These are phyloP conservation scores for Adenanthera pavonina DNA, from an alignment of 306 rosid genomes.

Conservation along the genomic window DNA sequence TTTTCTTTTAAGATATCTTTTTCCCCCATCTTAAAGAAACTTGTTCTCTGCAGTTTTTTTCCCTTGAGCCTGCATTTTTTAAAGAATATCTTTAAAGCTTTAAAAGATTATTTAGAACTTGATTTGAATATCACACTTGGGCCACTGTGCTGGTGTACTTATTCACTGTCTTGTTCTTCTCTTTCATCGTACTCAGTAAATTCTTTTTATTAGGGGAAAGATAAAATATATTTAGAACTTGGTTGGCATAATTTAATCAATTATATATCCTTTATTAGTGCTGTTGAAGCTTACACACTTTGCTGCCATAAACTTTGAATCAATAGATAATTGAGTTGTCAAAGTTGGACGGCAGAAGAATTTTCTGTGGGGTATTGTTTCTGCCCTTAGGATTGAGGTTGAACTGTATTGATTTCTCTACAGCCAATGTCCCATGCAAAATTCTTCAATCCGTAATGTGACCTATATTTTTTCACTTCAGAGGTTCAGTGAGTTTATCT, in stretches of 20 bases:
- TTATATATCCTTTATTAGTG: neutral
- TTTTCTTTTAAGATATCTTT: constrained; percentile 3
- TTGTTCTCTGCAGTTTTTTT: no score
- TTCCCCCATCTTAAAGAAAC: no score
- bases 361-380: neutral
- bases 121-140: neutral
- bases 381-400: neutral
- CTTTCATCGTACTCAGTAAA: neutral
- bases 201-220: neutral
- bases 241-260: neutral
- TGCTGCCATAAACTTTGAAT: constrained; percentile 11
- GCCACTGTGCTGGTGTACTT: neutral
- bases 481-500: constrained; percentile 14
- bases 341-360: neutral
- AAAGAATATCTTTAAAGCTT: neutral
- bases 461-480: constrained; percentile 4
- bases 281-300: neutral
- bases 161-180: neutral
- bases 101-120: neutral
- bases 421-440: neutral
- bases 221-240: neutral
- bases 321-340: neutral
- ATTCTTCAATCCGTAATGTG: neutral
- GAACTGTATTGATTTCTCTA: neutral
- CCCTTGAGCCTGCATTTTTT: neutral